phyloP scores from a whole-genome alignment of 2,329 filamentous ascomycete species.

The Cladophialophora bantiana region DNA sequence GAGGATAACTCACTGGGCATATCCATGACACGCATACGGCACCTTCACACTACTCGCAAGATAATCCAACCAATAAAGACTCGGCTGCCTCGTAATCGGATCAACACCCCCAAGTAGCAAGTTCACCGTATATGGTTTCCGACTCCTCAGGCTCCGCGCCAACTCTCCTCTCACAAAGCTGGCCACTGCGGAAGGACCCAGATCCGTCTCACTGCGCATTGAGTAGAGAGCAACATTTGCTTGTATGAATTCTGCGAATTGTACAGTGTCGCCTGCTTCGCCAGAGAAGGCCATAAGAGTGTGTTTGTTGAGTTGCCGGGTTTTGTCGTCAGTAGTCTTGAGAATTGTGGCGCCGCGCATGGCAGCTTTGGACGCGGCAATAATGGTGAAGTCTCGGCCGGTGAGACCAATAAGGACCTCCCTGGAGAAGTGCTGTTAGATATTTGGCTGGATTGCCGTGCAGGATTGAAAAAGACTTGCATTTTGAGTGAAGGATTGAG shows the following conservation, averaged over 20 bases:
- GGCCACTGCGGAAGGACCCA: slow-evolving; percentile 86
- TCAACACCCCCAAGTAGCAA: slow-evolving; percentile 93
- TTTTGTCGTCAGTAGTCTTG: slow-evolving; percentile 97
- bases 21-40: slow-evolving; percentile 96
- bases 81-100: slow-evolving; percentile 86
- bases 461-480: background rate
- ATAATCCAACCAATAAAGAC: slow-evolving; percentile 97
- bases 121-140: slow-evolving; percentile 96
- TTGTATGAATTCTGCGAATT: slow-evolving; percentile 99
- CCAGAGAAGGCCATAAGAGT: slow-evolving; percentile 95
- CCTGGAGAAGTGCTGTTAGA: slow-evolving; percentile 59
- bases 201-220: slow-evolving; percentile 95
- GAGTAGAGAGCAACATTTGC: slow-evolving; percentile 97
- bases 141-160: slow-evolving; percentile 85
- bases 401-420: slow-evolving; percentile 98
- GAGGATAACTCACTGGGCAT: slow-evolving; percentile 78
- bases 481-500: slow-evolving; percentile 9
- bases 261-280: slow-evolving; percentile 95
- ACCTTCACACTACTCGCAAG: slow-evolving; percentile 85
- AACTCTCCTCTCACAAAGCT: slow-evolving; percentile 95
- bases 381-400: slow-evolving; percentile 98
- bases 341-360: slow-evolving; percentile 97
- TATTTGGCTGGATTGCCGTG: background rate
- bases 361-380: slow-evolving; percentile 95
- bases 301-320: slow-evolving; percentile 87